Evolutionary conservation across 2,329 filamentous ascomycete species (phyloP).

Genomic region (Venturia pyrina): DNA sequence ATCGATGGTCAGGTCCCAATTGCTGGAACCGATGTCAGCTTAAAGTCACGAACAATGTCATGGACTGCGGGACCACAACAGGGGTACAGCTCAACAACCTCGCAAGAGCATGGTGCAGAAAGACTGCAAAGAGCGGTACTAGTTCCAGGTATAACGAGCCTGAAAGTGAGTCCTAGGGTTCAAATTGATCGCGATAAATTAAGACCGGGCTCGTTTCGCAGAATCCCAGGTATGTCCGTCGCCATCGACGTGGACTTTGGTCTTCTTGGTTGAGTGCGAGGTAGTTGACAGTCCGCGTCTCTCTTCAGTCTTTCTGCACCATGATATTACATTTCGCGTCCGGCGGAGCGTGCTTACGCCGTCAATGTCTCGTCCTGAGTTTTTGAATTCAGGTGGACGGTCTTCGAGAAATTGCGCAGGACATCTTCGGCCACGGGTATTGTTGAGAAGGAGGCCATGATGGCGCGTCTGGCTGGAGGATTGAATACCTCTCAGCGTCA

Average conservation of each 20-base stretch:
- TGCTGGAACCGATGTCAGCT: slow-evolving; percentile 1
- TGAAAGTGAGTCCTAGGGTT: neutral
- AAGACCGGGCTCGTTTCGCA: neutral
- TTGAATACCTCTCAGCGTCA: neutral
- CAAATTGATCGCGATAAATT: neutral
- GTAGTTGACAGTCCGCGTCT: neutral
- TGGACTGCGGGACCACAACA: neutral
- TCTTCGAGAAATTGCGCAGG: neutral
- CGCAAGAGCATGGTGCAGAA: neutral
- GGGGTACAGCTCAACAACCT: neutral
- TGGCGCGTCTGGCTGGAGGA: neutral
- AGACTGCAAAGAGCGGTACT: neutral
- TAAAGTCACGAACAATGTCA: neutral
- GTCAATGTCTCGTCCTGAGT: neutral
- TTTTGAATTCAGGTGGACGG: neutral
- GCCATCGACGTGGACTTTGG: neutral
- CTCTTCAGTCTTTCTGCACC: neutral
- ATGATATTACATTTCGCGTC: neutral
- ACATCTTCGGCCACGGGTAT: neutral
- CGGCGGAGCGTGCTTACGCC: neutral
- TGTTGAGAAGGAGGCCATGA: neutral
- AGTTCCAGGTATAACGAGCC: neutral
- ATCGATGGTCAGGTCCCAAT: neutral
- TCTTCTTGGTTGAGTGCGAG: neutral
- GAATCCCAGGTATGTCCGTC: neutral